Evolutionary conservation across 805 yeast species (phyloP).

Genomic region (Myxozyma geophila): DNA sequence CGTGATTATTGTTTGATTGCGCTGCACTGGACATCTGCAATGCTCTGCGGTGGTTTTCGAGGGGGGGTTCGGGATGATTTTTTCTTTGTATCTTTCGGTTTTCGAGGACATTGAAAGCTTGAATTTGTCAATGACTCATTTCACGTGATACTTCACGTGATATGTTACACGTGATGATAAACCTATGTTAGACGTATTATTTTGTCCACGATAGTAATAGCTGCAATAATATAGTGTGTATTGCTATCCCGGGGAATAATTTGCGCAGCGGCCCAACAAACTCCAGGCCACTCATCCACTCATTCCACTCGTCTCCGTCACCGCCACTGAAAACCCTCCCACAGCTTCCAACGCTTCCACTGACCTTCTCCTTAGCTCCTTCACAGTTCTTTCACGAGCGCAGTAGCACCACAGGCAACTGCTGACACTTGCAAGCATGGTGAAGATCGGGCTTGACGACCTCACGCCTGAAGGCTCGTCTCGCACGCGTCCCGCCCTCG

Average conservation of each 20-base stretch:
- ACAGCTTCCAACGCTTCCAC: background rate
- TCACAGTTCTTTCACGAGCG: background rate
- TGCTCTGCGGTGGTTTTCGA: background rate
- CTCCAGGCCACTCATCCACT: background rate
- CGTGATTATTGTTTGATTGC: background rate
- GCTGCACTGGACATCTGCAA: background rate
- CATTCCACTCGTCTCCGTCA: background rate
- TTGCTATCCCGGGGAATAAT: background rate
- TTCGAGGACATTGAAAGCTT: too few species aligned
- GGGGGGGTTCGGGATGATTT: too few species aligned
- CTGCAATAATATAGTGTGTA: background rate
- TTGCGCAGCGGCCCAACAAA: background rate
- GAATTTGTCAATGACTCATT: background rate
- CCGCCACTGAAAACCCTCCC: background rate
- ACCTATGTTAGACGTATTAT: too few species aligned
- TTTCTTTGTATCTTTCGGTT: too few species aligned
- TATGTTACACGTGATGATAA: background rate
- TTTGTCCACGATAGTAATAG: background rate
- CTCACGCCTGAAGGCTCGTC: background rate
- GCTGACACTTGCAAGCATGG: background rate
- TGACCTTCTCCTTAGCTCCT: background rate
- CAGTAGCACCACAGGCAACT: background rate
- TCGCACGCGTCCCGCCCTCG: conserved; percentile 15
- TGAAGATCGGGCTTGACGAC: conserved; percentile 16
- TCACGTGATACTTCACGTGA: background rate